Evolutionary conservation across 1,284 basidiomycete genomes (phyloP), one percentile per base, ranked within the genome.

Genomic region (Tilletiopsis washingtonensis): DNA sequence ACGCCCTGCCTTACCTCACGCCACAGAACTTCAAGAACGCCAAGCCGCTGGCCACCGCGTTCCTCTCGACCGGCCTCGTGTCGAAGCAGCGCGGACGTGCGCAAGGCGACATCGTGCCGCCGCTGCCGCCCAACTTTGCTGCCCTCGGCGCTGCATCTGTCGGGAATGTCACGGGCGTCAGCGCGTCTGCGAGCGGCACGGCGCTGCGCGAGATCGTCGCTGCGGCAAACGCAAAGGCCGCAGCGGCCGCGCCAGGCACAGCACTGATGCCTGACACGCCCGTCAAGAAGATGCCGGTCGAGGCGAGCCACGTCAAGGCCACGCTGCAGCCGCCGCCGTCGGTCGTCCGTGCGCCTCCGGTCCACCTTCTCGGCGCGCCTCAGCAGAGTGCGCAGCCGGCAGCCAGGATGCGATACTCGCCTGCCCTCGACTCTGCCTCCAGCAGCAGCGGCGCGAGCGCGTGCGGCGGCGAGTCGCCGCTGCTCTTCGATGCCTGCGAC

Each of bases 21-120:
- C 74, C 75, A 5, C 73, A 74, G 43, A 72, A 71, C 42, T 76
- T 73, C 67, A 75, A 74, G 53, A 71, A 75, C 45, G 74, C 75
- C 53, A 67, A 71, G 45, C 75, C 75, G 0, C 59, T 75, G 4
- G 74, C 75, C 44, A 71, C 75, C 4, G 75, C 75, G 3, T 76
- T 76, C 64, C 64, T 71, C 58, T 74, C 72, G 29, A 75, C 74
- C 3, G 75, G 75, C 0, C 67, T 76, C 29, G 67, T 76, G 26
- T 74, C 70, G 24, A 76, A 76, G 49, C 57, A 61, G 32, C 41
- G 50, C 19, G 45, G 51, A 17, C 43, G 39, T 27, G 34, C 41
- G 6, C 45, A 37, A 29, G 52, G 55, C n/a, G 62, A 65, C 29
- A 44, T 54, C 7, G 51, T 63, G 11, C 52, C 58, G 14, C 40